Conservation (phyloP, 441 rosid genomes). For the Erodium chrysanthum region DNA sequence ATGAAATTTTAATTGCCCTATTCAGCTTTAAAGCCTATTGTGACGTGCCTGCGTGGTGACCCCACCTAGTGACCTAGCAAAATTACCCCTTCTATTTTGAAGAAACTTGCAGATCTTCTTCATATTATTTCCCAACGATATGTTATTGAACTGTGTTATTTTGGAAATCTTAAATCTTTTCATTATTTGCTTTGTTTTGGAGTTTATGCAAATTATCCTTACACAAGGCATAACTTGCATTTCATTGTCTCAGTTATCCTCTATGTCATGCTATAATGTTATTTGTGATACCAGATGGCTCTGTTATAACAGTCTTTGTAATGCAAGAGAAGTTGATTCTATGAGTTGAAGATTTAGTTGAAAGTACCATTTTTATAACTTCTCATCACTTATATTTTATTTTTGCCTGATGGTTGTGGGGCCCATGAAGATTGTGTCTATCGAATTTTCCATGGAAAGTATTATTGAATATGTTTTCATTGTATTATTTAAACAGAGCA, state of each 20-base stretch:
- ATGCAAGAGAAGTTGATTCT: background rate
- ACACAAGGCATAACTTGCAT: background rate
- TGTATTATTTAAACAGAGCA: slow-evolving; percentile 34
- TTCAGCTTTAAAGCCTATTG: background rate
- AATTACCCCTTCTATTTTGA: background rate
- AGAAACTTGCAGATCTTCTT: background rate
- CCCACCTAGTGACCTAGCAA: background rate
- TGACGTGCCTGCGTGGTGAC: background rate
- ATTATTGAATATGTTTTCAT: background rate
- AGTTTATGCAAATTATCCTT: background rate
- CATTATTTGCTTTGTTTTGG: background rate
- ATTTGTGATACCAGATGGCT: background rate
- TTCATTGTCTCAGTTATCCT: background rate
- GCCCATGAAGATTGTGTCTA: background rate
- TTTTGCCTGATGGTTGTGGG: background rate
- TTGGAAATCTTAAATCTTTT: background rate
- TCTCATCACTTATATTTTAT: background rate
- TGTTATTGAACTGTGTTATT: background rate
- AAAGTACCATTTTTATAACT: background rate
- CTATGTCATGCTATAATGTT: background rate
- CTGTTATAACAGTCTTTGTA: background rate
- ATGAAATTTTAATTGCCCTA: background rate
- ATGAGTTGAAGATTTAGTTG: background rate
- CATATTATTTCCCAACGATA: background rate
- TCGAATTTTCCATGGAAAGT: background rate